A percentile compares a stretch with the other conserved stretches of the same genome.
Evolutionary conservation across 805 yeast species (phyloP).

Genomic region (Pichia insulana): DNA sequence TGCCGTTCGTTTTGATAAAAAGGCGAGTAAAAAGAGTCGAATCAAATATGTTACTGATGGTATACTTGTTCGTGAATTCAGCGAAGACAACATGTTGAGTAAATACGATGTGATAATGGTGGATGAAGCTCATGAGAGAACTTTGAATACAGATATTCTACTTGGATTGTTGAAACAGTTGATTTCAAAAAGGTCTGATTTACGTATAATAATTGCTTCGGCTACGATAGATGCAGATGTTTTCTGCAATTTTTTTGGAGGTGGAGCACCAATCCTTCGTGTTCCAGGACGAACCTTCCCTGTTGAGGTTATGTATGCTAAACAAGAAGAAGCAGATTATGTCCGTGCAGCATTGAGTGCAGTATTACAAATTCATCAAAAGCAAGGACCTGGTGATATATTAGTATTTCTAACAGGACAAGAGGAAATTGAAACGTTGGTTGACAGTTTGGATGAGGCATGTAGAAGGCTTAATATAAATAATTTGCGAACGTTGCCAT

Average conservation of each 20-base stretch:
- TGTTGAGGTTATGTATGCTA: conserved; percentile 75
- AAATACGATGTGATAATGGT: conserved; percentile 79
- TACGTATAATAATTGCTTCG: conserved; percentile 75
- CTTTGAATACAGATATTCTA: conserved; percentile 79
- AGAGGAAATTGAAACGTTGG: conserved; percentile 85
- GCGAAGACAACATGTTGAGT: conserved; percentile 62
- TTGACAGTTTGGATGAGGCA: conserved; percentile 53
- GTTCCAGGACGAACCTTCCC: conserved; percentile 94
- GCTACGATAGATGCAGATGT: conserved; percentile 91
- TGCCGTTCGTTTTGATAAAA: conserved; percentile 79
- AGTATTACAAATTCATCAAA: conserved; percentile 74
- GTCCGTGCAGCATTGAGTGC: conserved; percentile 84
- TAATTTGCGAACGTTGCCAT: conserved; percentile 70
- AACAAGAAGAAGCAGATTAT: conserved; percentile 85
- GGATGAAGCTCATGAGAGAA: conserved; percentile 97
- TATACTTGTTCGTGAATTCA: conserved; percentile 78
- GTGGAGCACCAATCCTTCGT: conserved; percentile 72
- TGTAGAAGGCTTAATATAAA: conserved; percentile 43
- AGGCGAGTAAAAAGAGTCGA: conserved; percentile 51
- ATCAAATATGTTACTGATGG: conserved; percentile 95
- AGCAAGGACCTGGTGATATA: conserved; percentile 68
- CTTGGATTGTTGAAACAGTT: conserved; percentile 75
- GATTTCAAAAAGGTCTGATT: conserved; percentile 50
- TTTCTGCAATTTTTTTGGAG: conserved; percentile 69
- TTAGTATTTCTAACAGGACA: conserved; percentile 91